Base-by-base conservation (phyloP, 768 basidiomycete species). In the Cystoderma amianthinum region DNA sequence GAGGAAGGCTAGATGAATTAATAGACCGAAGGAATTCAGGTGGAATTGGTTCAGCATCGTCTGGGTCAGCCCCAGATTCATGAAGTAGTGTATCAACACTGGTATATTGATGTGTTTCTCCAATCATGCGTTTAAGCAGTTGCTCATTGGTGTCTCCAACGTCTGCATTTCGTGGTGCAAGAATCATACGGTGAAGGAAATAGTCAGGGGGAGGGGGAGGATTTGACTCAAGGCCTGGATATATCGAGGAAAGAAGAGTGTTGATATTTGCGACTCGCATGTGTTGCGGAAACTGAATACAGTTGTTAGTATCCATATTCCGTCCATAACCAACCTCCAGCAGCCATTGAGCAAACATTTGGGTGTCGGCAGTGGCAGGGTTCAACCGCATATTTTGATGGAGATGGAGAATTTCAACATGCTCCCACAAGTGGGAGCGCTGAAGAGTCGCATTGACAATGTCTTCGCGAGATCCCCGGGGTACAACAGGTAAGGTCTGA, bases 401-500 rank as follows among this genome's bases (percentile, higher is more conserved):
- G 3, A 72, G 58, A 25, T 54, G 47, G 6, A 66, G 48, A 7
- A 64, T 21, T 6, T 43, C 5, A 28, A 68, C 44, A 3, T 37
- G 24, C 4, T 32, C n/a, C 70, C 72, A 74, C 0, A 74, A 46
- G 4, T 37, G 19, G 16, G 64, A 72, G 7, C 48, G 43, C 20
- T 53, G 55, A 1, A 69, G 48, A 3, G 55, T 52, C 0, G 62
- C 64, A 38, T 39, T 42, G 2, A 73, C 55, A 52, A 72, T 68
- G 7, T 71, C 56, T 25, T 55, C 53, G 25, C 61, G 40, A 3
- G 56, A 51, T 0, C 69, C 71, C 44, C 58, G 48, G 0, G 41
- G 49, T 6, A 76, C 53, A 0, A 76, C 66, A 30, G 71, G 73
- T 0, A 76, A 57, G 1, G 52, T 72, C 45, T 75, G 74, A 4